These are phyloP conservation scores for Gentiana straminea DNA, from an alignment of 257 asterid genomes.

Conservation along the genomic window DNA sequence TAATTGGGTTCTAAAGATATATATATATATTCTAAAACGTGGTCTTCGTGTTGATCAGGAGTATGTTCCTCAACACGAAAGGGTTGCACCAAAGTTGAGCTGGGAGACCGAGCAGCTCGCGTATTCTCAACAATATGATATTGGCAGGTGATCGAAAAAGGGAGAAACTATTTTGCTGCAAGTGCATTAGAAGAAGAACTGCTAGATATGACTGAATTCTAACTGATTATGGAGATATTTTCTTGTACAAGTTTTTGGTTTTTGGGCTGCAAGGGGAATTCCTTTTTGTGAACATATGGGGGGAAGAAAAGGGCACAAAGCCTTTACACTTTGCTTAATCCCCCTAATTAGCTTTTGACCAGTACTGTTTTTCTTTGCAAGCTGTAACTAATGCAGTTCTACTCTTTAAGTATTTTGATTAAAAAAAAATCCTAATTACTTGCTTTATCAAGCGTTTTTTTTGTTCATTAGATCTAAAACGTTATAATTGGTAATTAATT, in stretches of 20 bases:
- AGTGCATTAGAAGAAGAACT: slow-evolving; percentile 8
- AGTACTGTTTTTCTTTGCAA: slow-evolving; percentile 13
- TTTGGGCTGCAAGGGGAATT: slow-evolving; percentile 19
- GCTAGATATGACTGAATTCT: slow-evolving; percentile 21
- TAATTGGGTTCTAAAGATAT: not conserved
- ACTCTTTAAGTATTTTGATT: not conserved
- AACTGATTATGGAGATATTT: slow-evolving; percentile 17
- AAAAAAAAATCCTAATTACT: too few species aligned
- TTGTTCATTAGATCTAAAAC: too few species aligned
- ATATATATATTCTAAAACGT: not conserved
- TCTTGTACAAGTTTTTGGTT: slow-evolving; percentile 16
- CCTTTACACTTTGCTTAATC: slow-evolving; percentile 11
- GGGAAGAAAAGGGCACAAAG: slow-evolving; percentile 13
- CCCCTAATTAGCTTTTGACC: slow-evolving; percentile 17
- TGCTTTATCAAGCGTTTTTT: too few species aligned
- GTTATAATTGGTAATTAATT: too few species aligned
- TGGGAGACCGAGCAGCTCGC: slow-evolving; percentile 47
- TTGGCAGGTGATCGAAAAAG: slow-evolving; percentile 28
- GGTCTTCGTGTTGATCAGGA: slow-evolving; percentile 14
- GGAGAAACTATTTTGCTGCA: slow-evolving; percentile 15
- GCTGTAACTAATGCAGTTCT: slow-evolving; percentile 36
- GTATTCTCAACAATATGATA: slow-evolving; percentile 21
- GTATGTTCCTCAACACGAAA: slow-evolving; percentile 35
- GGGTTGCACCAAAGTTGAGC: slow-evolving; percentile 31
- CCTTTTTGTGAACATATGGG: slow-evolving; percentile 43